These are phyloP conservation scores for Saturnispora serradocipensis DNA, from an alignment of 805 yeast genomes.

Conservation along the genomic window DNA sequence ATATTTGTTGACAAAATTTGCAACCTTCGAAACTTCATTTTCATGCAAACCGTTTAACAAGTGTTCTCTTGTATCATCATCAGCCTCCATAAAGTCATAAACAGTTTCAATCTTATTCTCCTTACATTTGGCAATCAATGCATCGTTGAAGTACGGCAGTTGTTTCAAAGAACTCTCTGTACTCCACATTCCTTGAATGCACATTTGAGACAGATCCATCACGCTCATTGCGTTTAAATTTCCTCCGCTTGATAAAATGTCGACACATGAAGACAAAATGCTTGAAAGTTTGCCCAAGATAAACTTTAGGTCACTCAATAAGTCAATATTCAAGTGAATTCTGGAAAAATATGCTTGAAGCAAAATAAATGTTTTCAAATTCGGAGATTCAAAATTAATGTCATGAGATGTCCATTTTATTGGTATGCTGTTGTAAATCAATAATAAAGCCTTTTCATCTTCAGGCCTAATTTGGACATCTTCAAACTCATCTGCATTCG, in stretches of 20 bases:
- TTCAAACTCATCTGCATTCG: conserved; percentile 68
- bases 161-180: conserved; percentile 71
- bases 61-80: conserved; percentile 50
- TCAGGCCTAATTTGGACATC: conserved; percentile 48
- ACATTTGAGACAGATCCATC: conserved; percentile 84
- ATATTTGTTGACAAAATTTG: conserved; percentile 80
- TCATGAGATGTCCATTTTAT: conserved; percentile 34
- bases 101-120: conserved; percentile 56
- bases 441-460: conserved; percentile 42
- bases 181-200: conserved; percentile 81
- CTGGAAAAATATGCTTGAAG: conserved; percentile 79
- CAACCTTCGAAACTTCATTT: conserved; percentile 51
- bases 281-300: conserved; percentile 43
- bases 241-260: conserved; percentile 74
- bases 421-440: conserved; percentile 54
- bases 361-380: conserved; percentile 62
- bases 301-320: conserved; percentile 44
- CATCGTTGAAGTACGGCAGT: conserved; percentile 55
- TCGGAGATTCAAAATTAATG: conserved; percentile 38
- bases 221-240: conserved; percentile 66
- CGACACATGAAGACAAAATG: conserved; percentile 60
- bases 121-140: conserved; percentile 45
- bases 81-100: conserved; percentile 69
- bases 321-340: conserved; percentile 49
- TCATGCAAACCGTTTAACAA: conserved; percentile 46